Evolutionary conservation across 352 stramenopile species (phyloP).

Genomic region (Globisporangium uncinulatum): DNA sequence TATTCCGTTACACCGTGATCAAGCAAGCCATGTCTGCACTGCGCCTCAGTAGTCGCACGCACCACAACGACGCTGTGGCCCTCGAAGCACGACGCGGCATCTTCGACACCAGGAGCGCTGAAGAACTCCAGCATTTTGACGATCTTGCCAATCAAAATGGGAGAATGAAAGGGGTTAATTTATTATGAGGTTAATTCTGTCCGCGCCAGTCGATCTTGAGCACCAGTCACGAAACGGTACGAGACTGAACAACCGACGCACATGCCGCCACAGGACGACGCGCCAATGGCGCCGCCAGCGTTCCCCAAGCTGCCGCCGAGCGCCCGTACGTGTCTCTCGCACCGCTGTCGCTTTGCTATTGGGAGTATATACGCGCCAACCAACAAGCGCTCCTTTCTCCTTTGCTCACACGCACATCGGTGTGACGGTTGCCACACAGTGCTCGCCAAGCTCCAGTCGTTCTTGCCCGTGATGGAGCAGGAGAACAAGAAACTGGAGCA

Average conservation of each 20-base stretch:
- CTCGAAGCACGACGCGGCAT: conserved; percentile 29
- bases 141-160: too few species aligned
- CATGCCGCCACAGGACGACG: conserved; percentile 2
- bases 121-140: conserved; percentile 11
- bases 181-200: neutral
- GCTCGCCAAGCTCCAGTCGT: conserved; percentile 67
- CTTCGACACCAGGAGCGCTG: neutral
- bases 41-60: conserved; percentile 2
- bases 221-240: neutral
- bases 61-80: conserved; percentile 57
- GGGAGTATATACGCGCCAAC: conserved; percentile 2
- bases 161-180: neutral
- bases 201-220: neutral
- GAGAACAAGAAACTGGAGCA: conserved; percentile 76
- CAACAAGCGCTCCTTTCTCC: too few species aligned
- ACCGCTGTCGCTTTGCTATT: neutral
- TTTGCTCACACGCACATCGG: too few species aligned
- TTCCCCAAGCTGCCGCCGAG: conserved; percentile 60
- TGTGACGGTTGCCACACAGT: too few species aligned
- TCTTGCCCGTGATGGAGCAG: conserved; percentile 62
- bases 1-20: neutral
- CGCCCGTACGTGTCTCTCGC: conserved; percentile 28
- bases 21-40: neutral
- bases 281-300: conserved; percentile 15
- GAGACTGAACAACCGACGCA: neutral